Base-by-base conservation (phyloP, 2,329 filamentous ascomycete genomes). In the Arachnopeziza araneosa region DNA sequence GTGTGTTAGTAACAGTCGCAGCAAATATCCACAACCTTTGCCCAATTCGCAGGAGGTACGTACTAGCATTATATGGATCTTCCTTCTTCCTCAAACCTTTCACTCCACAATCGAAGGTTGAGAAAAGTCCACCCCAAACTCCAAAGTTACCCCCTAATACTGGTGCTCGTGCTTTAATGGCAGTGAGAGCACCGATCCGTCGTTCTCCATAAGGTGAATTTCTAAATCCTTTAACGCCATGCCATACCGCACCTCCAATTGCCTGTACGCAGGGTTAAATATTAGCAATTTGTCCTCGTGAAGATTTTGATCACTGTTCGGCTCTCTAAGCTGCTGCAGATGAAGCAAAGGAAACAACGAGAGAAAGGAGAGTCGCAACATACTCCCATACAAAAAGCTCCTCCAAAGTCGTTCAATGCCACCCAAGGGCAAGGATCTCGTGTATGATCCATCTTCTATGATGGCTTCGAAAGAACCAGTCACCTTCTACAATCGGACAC, bases 61-160 rank as follows among this genome's bases (percentile, higher is more conserved):
- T 77, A 81, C 79, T 98, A 71, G 93, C 92, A 78, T 98, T 98
- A 80, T 92, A 98, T 17, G 95, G 92, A 75, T 98, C 95, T 76
- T 99, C 95, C 87, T 97, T 98, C 82, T 95, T 91, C 66, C 92
- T 82, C 59, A 93, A 80, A 60, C 93, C 93, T 82, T 98, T 99
- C 64, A 97, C 90, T 23, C 93, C 90, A 80, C 95, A 99, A 79
- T 99, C 95, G 72, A 93, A 98, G 63, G 91, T 96, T 70, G 87
- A 91, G 82, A 98, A 98, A 60, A 98, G 80, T 67, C 95, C 95
- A 73, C 95, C 93, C 93, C 95, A 98, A 60, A 96, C 91, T 70
- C 93, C 93, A 71, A 98, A 99, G 81, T 99, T 99, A 71, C 95
- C 95, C 72, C 95, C 95, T 54, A 98, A 84, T 36, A 98, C 93